Conservation (phyloP, 2,329 filamentous ascomycete genomes). For the Neonectria faginata region DNA sequence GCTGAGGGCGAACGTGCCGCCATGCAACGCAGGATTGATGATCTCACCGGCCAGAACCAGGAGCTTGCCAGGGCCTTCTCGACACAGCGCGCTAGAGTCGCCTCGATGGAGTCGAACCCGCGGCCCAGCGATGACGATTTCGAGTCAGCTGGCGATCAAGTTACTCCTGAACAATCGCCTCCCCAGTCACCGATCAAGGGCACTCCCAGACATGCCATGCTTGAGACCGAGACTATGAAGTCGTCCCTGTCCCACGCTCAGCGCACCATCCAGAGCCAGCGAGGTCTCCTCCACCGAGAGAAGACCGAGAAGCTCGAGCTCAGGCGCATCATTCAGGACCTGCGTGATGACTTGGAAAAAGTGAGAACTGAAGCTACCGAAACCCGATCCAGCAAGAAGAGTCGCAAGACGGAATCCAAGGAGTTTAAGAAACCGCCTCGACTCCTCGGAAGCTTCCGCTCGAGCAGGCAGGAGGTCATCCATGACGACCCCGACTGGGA, state of each 20-base stretch:
- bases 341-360: constrained; percentile 89
- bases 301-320: constrained; percentile 99
- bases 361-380: constrained; percentile 65
- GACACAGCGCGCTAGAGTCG: constrained; percentile 73
- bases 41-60: constrained; percentile 88
- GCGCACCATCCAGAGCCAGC: constrained; percentile 94
- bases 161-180: constrained; percentile 89
- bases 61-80: constrained; percentile 89
- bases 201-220: constrained; percentile 87
- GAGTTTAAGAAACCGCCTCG: constrained; percentile 83
- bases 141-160: constrained; percentile 73
- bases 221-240: constrained; percentile 96
- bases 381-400: constrained; percentile 66
- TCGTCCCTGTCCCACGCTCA: constrained; percentile 95
- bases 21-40: constrained; percentile 87
- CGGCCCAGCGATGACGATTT: constrained; percentile 72
- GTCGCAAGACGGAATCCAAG: constrained; percentile 71
- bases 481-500: constrained; percentile 90
- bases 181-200: constrained; percentile 91
- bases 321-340: constrained; percentile 93
- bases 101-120: constrained; percentile 72
- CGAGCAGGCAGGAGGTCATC: constrained; percentile 81
- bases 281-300: constrained; percentile 94
- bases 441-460: constrained; percentile 81
- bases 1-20: constrained; percentile 82